A percentile compares a stretch with the other conserved stretches of the same genome.
These are phyloP conservation scores for Moesziomyces antarcticus DNA, from an alignment of 1,284 basidiomycete species.

Conservation along the genomic window DNA sequence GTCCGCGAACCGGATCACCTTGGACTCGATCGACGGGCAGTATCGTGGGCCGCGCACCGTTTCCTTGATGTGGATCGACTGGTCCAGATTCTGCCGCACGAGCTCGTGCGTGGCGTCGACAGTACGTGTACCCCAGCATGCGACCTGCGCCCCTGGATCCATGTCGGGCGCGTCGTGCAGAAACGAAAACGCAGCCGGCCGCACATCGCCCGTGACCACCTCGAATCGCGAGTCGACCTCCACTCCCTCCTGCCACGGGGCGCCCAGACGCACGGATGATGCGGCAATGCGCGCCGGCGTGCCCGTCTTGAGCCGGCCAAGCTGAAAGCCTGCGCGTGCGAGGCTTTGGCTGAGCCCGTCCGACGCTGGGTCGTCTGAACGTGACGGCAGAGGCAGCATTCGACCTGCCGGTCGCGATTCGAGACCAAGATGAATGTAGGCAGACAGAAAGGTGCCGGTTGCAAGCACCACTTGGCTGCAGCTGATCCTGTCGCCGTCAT, in stretches of 20 bases:
- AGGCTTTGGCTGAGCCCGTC: slow-evolving; percentile 81
- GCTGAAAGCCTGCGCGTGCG: slow-evolving; percentile 78
- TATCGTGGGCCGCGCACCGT: slow-evolving; percentile 90
- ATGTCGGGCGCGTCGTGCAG: slow-evolving; percentile 44
- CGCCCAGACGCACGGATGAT: slow-evolving; percentile 76
- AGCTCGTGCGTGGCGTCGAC: slow-evolving; percentile 79
- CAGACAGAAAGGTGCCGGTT: slow-evolving; percentile 88
- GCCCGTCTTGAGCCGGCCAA: slow-evolving; percentile 86
- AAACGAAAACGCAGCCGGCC: slow-evolving; percentile 51
- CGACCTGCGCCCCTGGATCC: slow-evolving; percentile 75
- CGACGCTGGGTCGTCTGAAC: slow-evolving; percentile 64
- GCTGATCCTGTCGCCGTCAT: slow-evolving; percentile 78
- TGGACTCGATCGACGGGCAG: slow-evolving; percentile 88
- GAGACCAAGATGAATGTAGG: slow-evolving; percentile 86
- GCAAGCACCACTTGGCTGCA: slow-evolving; percentile 86
- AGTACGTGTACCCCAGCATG: slow-evolving; percentile 80
- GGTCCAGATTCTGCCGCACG: slow-evolving; percentile 75
- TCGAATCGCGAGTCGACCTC: slow-evolving; percentile 29
- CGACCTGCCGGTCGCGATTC: slow-evolving; percentile 84
- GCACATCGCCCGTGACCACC: slow-evolving; percentile 36
- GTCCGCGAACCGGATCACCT: slow-evolving; percentile 80
- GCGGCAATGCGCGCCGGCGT: slow-evolving; percentile 83
- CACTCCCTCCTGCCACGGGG: slow-evolving; percentile 23
- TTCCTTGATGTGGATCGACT: slow-evolving; percentile 84
- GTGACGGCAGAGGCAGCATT: slow-evolving; percentile 78